A percentile compares a stretch with the other conserved stretches of the same genome.
phyloP scores from a whole-genome alignment of 169 alveolate genomes.

The Plasmodium berghei region DNA sequence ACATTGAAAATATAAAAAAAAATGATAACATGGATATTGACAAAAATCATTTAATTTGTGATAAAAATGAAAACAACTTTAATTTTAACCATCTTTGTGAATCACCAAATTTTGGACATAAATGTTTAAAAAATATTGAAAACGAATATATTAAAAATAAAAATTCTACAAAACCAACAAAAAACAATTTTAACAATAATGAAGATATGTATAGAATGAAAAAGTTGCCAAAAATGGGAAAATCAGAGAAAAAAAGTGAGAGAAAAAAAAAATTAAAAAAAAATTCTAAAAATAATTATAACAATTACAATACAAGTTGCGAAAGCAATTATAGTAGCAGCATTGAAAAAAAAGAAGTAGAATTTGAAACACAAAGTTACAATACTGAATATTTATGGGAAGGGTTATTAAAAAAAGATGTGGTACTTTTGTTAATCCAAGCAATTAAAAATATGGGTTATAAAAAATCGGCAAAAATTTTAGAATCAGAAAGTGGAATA shows the following conservation, averaged over 20 bases:
- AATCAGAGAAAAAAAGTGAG: background rate
- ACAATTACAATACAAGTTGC: background rate
- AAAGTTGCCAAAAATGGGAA: background rate
- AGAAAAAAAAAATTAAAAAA: background rate
- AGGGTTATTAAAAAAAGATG: slow-evolving; percentile 59
- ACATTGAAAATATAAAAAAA: background rate
- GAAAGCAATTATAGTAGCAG: background rate
- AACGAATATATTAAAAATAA: background rate
- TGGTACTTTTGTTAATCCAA: slow-evolving; percentile 37
- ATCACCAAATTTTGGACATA: background rate
- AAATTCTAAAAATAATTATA: slow-evolving; percentile 1
- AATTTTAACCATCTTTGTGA: background rate
- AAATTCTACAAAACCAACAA: background rate
- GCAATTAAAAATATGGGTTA: slow-evolving; percentile 73
- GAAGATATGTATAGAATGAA: background rate
- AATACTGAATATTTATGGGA: slow-evolving; percentile 30
- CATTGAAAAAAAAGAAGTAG: slow-evolving; percentile 1
- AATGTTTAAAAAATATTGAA: background rate
- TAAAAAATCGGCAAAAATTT: slow-evolving; percentile 73
- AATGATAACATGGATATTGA: background rate
- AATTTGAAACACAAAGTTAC: background rate
- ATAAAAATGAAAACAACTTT: background rate
- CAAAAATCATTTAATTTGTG: too few species aligned
- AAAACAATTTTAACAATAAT: background rate
- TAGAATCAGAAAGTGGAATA: slow-evolving; percentile 81